Evolutionary conservation across 805 yeast species (phyloP), one percentile per base, ranked within the genome.

Genomic region (Cyberlindnera veronae): DNA sequence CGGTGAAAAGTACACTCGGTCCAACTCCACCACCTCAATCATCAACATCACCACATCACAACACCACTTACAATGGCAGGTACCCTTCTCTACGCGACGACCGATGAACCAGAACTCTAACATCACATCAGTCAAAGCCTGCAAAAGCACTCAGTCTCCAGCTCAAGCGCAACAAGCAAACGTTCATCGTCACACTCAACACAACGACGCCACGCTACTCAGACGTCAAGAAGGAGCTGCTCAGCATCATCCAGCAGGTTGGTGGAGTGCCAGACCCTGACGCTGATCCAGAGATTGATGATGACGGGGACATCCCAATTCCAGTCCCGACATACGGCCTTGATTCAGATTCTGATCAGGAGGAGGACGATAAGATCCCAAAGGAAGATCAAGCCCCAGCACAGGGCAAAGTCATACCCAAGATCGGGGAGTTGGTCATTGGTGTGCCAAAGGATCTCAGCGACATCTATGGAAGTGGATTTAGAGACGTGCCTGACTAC

Each of bases 201-300:
- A 38, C 48, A 2, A 49, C 51, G 17, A 33, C 41, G 19, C 53
- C 57, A 3, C 56, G 59, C 4, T 41, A 58, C 10, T 33, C 38
- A 1, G 58, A 52, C 3, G 39, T 68, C 16, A 62, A 63, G 37
- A 39, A 44, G 4, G 39, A 54, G 15, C 59, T 78, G 18, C 56
- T 58, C 2, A 50, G 54, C 6, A 66, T 70, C 19, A 66, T 79
- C 19, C 67, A 69, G 41, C 46, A 58, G 3, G 64, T 76, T 0
- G 83, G 83, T 2, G 83, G 83, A 0, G 51, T 73, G 5, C 30
- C 36, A 11, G 46, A 39, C n/a, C 39, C 51, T 4, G 50, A 57
- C 24, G 55, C 51, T 29, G 39, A 38, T 4, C 62, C 46, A 5
- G 55, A 41, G 1, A 54, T 49, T 3, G 58, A 59, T 36, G 45